Evolutionary conservation across 805 yeast species (phyloP).

Genomic region (Saccharomyces jurei): DNA sequence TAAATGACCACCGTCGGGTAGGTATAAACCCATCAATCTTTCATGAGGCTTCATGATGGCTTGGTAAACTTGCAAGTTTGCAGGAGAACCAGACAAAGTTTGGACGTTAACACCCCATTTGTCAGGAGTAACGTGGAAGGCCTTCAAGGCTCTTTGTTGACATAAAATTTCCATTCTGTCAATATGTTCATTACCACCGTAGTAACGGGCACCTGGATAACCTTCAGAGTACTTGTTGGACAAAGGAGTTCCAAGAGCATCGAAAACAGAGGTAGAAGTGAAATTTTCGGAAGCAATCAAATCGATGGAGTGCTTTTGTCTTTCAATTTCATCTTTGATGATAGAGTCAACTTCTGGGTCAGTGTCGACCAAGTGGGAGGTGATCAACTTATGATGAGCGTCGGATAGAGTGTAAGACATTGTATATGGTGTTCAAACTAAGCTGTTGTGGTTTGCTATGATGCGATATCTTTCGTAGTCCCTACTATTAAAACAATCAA

Average conservation of each 20-base stretch:
- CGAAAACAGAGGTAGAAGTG: slow-evolving; percentile 93
- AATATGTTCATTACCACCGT: slow-evolving; percentile 96
- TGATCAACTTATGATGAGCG: slow-evolving; percentile 56
- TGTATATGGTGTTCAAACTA: background rate
- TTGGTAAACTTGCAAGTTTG: slow-evolving; percentile 92
- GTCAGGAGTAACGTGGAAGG: slow-evolving; percentile 70
- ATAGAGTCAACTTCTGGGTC: slow-evolving; percentile 76
- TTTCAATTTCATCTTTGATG: slow-evolving; percentile 69
- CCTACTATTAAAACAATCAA: background rate
- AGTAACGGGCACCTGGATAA: slow-evolving; percentile 97
- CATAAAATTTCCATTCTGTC: slow-evolving; percentile 90
- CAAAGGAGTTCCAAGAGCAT: slow-evolving; percentile 95
- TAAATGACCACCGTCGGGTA: slow-evolving; percentile 98
- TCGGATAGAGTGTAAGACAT: slow-evolving; percentile 32
- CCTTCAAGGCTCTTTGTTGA: slow-evolving; percentile 88
- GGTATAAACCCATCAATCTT: slow-evolving; percentile 93
- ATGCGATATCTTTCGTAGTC: background rate
- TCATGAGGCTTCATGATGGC: slow-evolving; percentile 94
- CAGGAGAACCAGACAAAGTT: slow-evolving; percentile 94
- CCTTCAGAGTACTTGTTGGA: slow-evolving; percentile 98
- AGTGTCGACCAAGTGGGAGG: slow-evolving; percentile 47
- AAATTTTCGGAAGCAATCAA: slow-evolving; percentile 96
- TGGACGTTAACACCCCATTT: slow-evolving; percentile 98
- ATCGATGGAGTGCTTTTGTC: slow-evolving; percentile 90
- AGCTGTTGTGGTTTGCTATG: background rate